Percentiles rank a stretch among this genome's conserved stretches.
These are phyloP conservation scores for Liquidambar formosana DNA, from an alignment of 164 flowering plant genomes.

Conservation along the genomic window DNA sequence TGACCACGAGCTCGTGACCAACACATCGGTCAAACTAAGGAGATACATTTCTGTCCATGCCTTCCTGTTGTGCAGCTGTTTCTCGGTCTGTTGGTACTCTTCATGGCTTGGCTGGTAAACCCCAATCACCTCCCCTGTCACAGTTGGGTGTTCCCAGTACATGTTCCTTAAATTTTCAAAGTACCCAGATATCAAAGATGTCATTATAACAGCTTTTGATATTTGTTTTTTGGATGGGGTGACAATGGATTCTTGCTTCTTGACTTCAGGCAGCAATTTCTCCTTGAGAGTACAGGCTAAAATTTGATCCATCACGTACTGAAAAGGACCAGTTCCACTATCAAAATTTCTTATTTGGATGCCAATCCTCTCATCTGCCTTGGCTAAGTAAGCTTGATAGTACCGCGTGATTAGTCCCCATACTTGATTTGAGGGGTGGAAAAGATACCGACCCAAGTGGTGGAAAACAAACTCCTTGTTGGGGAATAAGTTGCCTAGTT, in stretches of 20 bases:
- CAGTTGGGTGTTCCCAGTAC: constrained; percentile 70
- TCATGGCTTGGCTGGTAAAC: constrained; percentile 89
- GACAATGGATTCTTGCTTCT: constrained; percentile 10
- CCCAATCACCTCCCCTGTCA: constrained; percentile 59
- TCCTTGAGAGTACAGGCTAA: constrained; percentile 51
- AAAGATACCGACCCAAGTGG: constrained; percentile 71
- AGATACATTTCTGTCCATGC: constrained; percentile 94
- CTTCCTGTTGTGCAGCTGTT: constrained; percentile 58
- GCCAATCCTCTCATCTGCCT: constrained; percentile 73
- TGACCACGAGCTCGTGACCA: constrained; percentile 81
- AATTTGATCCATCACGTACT: constrained; percentile 68
- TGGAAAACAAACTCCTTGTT: constrained; percentile 69
- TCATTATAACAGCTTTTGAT: constrained; percentile 57
- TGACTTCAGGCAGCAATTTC: constrained; percentile 56
- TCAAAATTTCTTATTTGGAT: constrained; percentile 74
- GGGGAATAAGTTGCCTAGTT: constrained; percentile 61
- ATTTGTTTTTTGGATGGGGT: constrained; percentile 24
- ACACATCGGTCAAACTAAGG: constrained; percentile 58
- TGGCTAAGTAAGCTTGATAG: constrained; percentile 66
- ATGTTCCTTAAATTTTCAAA: constrained; percentile 52
- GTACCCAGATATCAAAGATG: constrained; percentile 65
- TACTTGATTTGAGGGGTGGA: constrained; percentile 70
- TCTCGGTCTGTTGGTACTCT: constrained; percentile 62
- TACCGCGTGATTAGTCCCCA: constrained; percentile 85
- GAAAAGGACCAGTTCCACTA: constrained; percentile 46